Evolutionary conservation across 2,329 filamentous ascomycete species (phyloP).

Genomic region (Blastomyces percursus): DNA sequence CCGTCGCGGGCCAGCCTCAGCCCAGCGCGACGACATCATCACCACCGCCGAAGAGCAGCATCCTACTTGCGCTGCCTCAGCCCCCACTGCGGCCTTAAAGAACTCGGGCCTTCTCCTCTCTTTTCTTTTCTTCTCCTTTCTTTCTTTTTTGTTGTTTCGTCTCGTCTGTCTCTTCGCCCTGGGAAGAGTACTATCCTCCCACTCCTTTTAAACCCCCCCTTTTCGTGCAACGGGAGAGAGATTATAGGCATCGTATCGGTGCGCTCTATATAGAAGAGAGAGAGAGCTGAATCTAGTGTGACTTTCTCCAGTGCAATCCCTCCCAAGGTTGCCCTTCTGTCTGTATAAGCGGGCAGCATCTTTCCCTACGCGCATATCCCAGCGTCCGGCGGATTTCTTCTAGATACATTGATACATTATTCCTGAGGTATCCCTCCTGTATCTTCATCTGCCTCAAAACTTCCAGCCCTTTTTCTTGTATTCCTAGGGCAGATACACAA

Average conservation of each 20-base stretch:
- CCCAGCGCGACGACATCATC: too few relatives aligned
- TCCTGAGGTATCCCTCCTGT: background rate
- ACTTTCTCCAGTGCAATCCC: background rate
- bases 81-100: background rate
- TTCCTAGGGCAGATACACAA: background rate
- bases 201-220: background rate
- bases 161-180: background rate
- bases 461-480: background rate
- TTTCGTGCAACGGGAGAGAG: background rate
- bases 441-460: background rate
- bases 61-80: background rate
- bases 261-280: background rate
- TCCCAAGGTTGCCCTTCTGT: background rate
- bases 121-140: background rate
- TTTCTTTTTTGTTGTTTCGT: constrained; percentile 1
- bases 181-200: background rate
- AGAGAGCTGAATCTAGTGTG: background rate
- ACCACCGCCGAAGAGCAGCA: too few relatives aligned
- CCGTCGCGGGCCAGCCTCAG: too few relatives aligned
- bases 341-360: too few relatives aligned
- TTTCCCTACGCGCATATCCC: background rate
- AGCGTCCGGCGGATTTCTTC: background rate
- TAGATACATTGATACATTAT: background rate
- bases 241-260: background rate
- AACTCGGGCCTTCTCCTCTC: background rate